phyloP scores from a whole-genome alignment of 768 basidiomycete genomes.

The Boletus barrowsii region DNA sequence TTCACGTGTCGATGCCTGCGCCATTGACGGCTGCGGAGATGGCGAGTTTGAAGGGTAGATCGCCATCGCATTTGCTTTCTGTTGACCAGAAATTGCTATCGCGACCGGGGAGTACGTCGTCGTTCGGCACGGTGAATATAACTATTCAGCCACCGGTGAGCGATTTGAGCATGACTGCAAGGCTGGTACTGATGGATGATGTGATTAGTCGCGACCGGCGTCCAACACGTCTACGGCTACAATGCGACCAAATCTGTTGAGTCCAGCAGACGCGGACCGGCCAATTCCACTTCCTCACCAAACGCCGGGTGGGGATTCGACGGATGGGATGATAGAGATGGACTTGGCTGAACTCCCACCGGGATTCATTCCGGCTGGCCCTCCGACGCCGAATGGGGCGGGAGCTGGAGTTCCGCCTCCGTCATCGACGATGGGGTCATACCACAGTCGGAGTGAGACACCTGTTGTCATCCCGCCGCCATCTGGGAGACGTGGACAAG shows the following conservation, averaged over 20 bases:
- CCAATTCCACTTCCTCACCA: constrained; percentile 31
- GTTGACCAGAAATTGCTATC: constrained; percentile 20
- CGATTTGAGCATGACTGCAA: background rate
- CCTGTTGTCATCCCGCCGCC: constrained; percentile 31
- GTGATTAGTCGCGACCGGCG: constrained; percentile 37
- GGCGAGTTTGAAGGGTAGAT: constrained; percentile 17
- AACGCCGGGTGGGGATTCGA: constrained; percentile 1
- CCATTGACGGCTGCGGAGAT: constrained; percentile 26
- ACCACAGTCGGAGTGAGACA: constrained; percentile 17
- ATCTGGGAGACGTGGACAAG: constrained; percentile 13
- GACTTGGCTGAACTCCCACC: constrained; percentile 32
- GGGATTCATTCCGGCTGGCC: constrained; percentile 35
- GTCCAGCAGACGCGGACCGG: constrained; percentile 40
- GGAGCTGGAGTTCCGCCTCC: constrained; percentile 32
- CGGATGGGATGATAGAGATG: constrained; percentile 22
- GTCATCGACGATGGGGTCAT: constrained; percentile 25
- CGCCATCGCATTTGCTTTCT: constrained; percentile 20
- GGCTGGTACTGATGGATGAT: constrained; percentile 6
- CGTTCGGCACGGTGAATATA: constrained; percentile 31
- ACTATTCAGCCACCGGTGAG: constrained; percentile 33
- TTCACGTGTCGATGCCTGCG: constrained; percentile 34
- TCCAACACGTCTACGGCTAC: constrained; percentile 33
- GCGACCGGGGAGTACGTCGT: constrained; percentile 30
- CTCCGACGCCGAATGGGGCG: constrained; percentile 15
- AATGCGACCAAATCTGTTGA: constrained; percentile 32